These are phyloP conservation scores for Echria macrotheca DNA, from an alignment of 495 filamentous ascomycete species.

Conservation along the genomic window DNA sequence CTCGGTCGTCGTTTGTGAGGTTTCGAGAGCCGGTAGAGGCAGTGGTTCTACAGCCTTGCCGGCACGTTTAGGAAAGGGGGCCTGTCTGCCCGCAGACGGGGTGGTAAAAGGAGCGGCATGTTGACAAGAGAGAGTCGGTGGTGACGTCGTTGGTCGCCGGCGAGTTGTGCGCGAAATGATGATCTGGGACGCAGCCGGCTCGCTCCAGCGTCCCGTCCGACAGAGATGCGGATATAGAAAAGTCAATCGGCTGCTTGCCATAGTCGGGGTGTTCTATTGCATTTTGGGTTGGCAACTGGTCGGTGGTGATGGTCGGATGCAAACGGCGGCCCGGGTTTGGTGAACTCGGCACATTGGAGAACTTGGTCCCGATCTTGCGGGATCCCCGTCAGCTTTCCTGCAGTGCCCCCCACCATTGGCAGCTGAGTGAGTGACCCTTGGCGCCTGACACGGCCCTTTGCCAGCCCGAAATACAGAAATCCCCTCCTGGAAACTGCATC, in stretches of 20 bases:
- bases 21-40: conserved; percentile 3
- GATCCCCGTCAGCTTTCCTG: too few relatives aligned
- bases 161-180: conserved; percentile 9
- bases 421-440: too few relatives aligned
- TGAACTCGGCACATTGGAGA: too few relatives aligned
- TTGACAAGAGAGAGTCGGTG: conserved; percentile 13
- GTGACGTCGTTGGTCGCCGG: conserved; percentile 8
- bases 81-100: conserved; percentile 25
- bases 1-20: conserved; percentile 1
- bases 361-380: too few relatives aligned
- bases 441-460: too few relatives aligned
- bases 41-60: conserved; percentile 60
- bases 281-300: conserved; percentile 3
- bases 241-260: conserved; percentile 63
- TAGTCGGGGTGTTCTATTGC: conserved; percentile 27
- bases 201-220: conserved; percentile 34
- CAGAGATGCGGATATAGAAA: conserved; percentile 73
- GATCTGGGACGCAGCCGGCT: conserved; percentile 25
- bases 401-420: too few relatives aligned
- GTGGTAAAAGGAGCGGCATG: conserved; percentile 30
- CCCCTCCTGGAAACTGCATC: too few relatives aligned
- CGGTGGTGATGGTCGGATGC: too few relatives aligned
- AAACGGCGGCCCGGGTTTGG: too few relatives aligned
- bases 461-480: too few relatives aligned
- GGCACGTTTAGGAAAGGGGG: conserved; percentile 45